Conservation (phyloP, 2,329 filamentous ascomycete genomes). For the Nectriaceae sp. region DNA sequence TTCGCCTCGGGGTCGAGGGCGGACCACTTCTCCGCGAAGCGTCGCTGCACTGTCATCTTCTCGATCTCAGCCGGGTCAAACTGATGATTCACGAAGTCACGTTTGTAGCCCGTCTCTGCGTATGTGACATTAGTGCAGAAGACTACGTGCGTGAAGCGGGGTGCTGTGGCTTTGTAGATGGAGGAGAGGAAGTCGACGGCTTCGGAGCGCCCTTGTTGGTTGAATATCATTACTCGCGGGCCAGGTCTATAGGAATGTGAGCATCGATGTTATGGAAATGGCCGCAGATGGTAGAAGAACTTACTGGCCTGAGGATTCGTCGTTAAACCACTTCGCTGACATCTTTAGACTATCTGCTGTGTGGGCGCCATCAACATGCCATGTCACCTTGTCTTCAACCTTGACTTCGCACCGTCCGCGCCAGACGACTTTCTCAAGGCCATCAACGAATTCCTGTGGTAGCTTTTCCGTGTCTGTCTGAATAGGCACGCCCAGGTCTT, state of each 20-base stretch:
- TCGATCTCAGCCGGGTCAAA: slow-evolving; percentile 53
- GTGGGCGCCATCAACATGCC: slow-evolving; percentile 93
- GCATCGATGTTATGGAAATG: no score
- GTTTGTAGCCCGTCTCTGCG: slow-evolving; percentile 51
- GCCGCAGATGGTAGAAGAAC: slow-evolving; percentile 5
- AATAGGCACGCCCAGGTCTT: slow-evolving; percentile 43
- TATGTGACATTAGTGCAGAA: slow-evolving; percentile 79
- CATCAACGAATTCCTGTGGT: slow-evolving; percentile 66
- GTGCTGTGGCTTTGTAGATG: slow-evolving; percentile 40
- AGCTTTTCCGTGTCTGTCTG: slow-evolving; percentile 38
- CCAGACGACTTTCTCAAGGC: slow-evolving; percentile 74
- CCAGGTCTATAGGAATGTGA: slow-evolving; percentile 30
- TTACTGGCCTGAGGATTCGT: slow-evolving; percentile 41
- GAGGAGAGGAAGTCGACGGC: slow-evolving; percentile 55
- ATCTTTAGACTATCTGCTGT: slow-evolving; percentile 86
- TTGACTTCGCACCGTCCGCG: slow-evolving; percentile 76
- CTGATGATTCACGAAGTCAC: slow-evolving; percentile 59
- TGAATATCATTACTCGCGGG: slow-evolving; percentile 74
- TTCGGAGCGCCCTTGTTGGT: slow-evolving; percentile 69
- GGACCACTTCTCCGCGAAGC: slow-evolving; percentile 54
- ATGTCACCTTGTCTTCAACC: slow-evolving; percentile 59
- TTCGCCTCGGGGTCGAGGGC: slow-evolving; percentile 47
- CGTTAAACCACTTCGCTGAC: slow-evolving; percentile 79
- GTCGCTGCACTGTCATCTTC: slow-evolving; percentile 53
- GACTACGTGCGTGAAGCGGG: slow-evolving; percentile 69